Percentiles rank a stretch among this genome's conserved stretches.
Evolutionary conservation across 768 basidiomycete genomes (phyloP).

Genomic region (Mycena polygramma): DNA sequence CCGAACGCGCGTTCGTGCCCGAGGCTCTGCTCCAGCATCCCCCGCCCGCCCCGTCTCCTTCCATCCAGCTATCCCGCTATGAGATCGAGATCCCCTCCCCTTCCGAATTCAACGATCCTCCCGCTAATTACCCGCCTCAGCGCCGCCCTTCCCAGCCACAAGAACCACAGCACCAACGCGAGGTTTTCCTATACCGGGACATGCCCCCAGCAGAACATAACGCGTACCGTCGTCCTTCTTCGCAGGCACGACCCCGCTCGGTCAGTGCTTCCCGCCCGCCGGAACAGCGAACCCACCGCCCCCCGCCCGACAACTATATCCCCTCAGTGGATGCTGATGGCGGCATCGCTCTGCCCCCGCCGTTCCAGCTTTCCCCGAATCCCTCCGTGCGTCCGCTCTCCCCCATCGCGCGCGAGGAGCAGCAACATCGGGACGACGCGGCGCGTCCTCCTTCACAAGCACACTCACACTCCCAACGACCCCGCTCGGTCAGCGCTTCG

Average conservation of each 20-base stretch:
- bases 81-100: conserved; percentile 33
- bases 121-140: neutral
- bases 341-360: conserved; percentile 36
- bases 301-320: neutral
- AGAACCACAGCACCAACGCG: no score
- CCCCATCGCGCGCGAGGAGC: neutral
- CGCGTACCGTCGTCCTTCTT: neutral
- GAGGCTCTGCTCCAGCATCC: conserved; percentile 1
- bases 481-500: conserved; percentile 2
- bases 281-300: conserved; percentile 18
- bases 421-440: no score
- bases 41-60: conserved; percentile 20
- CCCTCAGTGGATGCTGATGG: conserved; percentile 28
- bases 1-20: conserved; percentile 4
- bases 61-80: conserved; percentile 23
- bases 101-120: conserved; percentile 29
- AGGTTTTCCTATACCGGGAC: conserved; percentile 14
- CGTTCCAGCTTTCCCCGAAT: conserved; percentile 31
- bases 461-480: neutral
- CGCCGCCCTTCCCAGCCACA: neutral
- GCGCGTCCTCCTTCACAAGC: conserved; percentile 12
- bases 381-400: conserved; percentile 1
- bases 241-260: conserved; percentile 9
- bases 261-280: neutral
- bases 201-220: neutral